phyloP scores from a whole-genome alignment of 306 rosid species.

The Geum urbanum region DNA sequence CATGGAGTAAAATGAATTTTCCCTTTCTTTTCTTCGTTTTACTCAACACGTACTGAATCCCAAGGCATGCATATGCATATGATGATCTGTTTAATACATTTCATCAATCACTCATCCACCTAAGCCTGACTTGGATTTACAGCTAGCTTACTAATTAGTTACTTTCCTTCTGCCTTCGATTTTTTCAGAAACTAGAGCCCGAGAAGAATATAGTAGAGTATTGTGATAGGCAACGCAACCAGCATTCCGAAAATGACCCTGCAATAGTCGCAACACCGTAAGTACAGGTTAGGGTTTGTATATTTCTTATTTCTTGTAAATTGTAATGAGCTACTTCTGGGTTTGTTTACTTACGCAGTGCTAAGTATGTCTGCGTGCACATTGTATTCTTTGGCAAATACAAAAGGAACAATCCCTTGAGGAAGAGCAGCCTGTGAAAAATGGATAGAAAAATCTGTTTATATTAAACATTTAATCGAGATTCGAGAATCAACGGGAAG shows the following conservation, averaged over 20 bases:
- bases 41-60: constrained; percentile 34
- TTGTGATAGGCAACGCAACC: constrained; percentile 74
- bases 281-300: not conserved
- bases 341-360: constrained; percentile 59
- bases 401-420: constrained; percentile 91
- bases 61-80: constrained; percentile 29
- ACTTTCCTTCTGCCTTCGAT: constrained; percentile 12
- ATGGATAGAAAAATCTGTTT: not conserved
- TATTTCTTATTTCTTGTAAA: not conserved
- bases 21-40: constrained; percentile 12
- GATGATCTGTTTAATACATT: constrained; percentile 12
- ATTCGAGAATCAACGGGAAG: too few species aligned
- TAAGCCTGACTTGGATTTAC: constrained; percentile 40
- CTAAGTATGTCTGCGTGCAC: constrained; percentile 87
- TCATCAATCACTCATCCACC: constrained; percentile 22
- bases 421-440: constrained; percentile 80
- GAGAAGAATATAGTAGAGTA: constrained; percentile 72
- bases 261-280: constrained; percentile 24
- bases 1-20: not conserved
- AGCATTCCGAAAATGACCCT: constrained; percentile 91
- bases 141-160: not conserved
- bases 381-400: constrained; percentile 87
- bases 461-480: not conserved
- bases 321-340: not conserved
- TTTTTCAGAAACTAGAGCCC: constrained; percentile 46